Conservation (phyloP, 306 rosid species). For the Fagus sylvatica region DNA sequence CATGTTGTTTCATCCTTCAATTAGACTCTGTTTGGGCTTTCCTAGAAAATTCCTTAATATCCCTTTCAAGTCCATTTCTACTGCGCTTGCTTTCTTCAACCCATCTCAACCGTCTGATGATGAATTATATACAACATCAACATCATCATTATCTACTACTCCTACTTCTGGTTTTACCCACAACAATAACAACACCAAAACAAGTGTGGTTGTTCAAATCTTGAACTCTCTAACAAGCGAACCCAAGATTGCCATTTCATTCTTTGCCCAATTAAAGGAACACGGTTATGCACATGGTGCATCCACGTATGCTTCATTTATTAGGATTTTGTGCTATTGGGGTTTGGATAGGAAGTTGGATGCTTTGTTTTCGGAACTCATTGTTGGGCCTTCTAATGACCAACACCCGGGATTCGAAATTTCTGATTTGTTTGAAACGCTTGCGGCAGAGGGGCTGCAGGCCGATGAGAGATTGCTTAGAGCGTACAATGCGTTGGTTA, state of each 20-base stretch:
- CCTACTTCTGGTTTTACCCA: not conserved
- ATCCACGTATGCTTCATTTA: conserved; percentile 48
- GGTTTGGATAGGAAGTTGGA: conserved; percentile 49
- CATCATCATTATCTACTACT: not conserved
- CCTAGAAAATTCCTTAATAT: too few relatives aligned
- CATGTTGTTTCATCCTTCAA: too few relatives aligned
- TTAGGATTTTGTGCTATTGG: conserved; percentile 62
- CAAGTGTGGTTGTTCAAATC: conserved; percentile 29
- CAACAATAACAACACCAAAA: not conserved
- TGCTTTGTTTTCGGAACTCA: conserved; percentile 55
- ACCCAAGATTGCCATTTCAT: conserved; percentile 51
- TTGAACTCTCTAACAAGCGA: conserved; percentile 35
- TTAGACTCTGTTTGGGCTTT: too few relatives aligned
- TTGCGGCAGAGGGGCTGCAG: conserved; percentile 34
- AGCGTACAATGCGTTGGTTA: conserved; percentile 60
- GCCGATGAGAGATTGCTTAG: conserved; percentile 29
- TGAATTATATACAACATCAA: too few relatives aligned
- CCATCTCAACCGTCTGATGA: too few relatives aligned
- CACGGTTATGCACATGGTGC: conserved; percentile 45
- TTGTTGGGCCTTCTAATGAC: conserved; percentile 25
- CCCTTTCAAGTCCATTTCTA: too few relatives aligned
- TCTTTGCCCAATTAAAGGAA: conserved; percentile 39
- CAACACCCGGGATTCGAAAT: conserved; percentile 26
- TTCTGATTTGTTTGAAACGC: conserved; percentile 39
- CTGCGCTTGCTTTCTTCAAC: too few relatives aligned